phyloP scores from a whole-genome alignment of 2,329 filamentous ascomycete genomes.

The Pseudophaeomoniella oleicola region DNA sequence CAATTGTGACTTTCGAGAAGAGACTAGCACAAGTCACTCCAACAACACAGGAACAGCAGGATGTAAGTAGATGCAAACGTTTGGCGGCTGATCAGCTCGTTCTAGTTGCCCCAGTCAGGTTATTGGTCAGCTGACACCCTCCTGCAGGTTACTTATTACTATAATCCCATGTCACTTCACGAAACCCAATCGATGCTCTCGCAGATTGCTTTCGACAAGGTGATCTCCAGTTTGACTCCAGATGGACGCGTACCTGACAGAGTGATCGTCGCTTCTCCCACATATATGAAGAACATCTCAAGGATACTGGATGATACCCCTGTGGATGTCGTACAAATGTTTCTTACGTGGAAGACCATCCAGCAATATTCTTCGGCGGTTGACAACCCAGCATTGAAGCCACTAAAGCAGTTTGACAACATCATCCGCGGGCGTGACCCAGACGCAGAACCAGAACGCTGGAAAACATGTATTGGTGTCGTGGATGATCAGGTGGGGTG shows the following conservation, averaged over 20 bases:
- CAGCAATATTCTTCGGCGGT: conserved; percentile 37
- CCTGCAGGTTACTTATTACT: conserved; percentile 33
- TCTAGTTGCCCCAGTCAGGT: neutral
- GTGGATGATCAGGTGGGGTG: conserved; percentile 47
- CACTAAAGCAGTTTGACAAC: conserved; percentile 46
- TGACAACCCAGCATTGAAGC: conserved; percentile 44
- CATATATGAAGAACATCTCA: conserved; percentile 45
- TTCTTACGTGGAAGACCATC: conserved; percentile 50
- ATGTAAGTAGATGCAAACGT: too few relatives aligned
- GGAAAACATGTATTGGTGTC: conserved; percentile 47
- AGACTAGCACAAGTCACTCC: conserved; percentile 45
- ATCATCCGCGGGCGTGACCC: conserved; percentile 37
- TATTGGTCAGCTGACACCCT: neutral
- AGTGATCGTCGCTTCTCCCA: conserved; percentile 44
- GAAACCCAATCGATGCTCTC: conserved; percentile 42
- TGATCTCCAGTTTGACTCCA: conserved; percentile 40
- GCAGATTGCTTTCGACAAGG: conserved; percentile 36
- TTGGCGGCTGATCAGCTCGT: too few relatives aligned
- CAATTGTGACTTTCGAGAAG: conserved; percentile 44
- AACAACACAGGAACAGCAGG: conserved; percentile 41
- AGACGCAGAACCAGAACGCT: conserved; percentile 47
- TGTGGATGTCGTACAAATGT: conserved; percentile 43
- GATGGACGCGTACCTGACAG: conserved; percentile 33
- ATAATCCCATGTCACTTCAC: conserved; percentile 46
- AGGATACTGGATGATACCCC: conserved; percentile 39